phyloP scores from a whole-genome alignment of 805 yeast genomes.

The Danielia reshetovae region DNA sequence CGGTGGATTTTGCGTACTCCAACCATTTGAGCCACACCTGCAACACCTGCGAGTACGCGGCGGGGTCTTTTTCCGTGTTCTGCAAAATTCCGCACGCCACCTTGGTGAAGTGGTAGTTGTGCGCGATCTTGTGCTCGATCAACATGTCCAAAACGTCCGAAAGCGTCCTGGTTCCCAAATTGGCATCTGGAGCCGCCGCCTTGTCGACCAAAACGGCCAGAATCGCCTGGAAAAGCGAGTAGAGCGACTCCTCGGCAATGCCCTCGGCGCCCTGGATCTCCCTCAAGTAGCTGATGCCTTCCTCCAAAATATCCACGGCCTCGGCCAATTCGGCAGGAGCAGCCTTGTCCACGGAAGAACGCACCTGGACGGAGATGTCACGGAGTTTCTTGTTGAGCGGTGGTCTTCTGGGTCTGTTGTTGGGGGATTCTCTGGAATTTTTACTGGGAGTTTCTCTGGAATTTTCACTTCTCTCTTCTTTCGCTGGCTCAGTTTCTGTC shows the following conservation, averaged over 20 bases:
- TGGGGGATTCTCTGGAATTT: neutral
- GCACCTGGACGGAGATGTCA: slow-evolving; percentile 33
- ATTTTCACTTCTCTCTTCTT: too few relatives aligned
- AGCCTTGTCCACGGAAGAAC: slow-evolving; percentile 18
- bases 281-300: slow-evolving; percentile 36
- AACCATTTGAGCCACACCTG: slow-evolving; percentile 31
- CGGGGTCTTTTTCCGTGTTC: slow-evolving; percentile 7
- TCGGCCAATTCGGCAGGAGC: slow-evolving; percentile 22
- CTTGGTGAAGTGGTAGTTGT: slow-evolving; percentile 27
- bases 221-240: slow-evolving; percentile 25
- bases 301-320: slow-evolving; percentile 35
- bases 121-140: slow-evolving; percentile 28
- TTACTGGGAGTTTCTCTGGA: too few relatives aligned
- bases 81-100: slow-evolving; percentile 18
- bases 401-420: neutral
- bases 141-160: slow-evolving; percentile 26
- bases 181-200: slow-evolving; percentile 12
- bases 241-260: slow-evolving; percentile 24
- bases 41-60: slow-evolving; percentile 23
- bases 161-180: slow-evolving; percentile 11
- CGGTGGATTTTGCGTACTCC: slow-evolving; percentile 19
- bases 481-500: too few relatives aligned
- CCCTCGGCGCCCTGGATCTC: slow-evolving; percentile 33
- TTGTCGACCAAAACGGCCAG: slow-evolving; percentile 20
- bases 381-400: slow-evolving; percentile 25